Base-by-base conservation (phyloP, 2,329 filamentous ascomycete genomes). In the Aspergillus flavus region DNA sequence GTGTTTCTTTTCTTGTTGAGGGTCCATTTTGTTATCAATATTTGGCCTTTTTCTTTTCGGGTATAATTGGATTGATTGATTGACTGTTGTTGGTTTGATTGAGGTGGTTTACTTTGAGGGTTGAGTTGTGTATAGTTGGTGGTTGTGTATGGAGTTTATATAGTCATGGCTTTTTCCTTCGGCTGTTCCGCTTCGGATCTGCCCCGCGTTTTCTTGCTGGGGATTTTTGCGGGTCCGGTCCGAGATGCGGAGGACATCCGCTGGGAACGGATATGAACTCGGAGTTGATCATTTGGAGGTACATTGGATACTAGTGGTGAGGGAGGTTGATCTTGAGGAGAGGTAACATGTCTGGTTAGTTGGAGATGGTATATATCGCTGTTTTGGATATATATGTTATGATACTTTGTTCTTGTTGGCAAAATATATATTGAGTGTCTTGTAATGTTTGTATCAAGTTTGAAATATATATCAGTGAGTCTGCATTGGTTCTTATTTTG, bases 1-100 rank as follows among this genome's bases (percentile, higher is more conserved):
- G 41, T 66, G 61, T 28, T 46, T 48, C 30, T 64, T 66, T 59
- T 66, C 48, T 54, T 50, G 21, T 28, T 50, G 23, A 3, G 46
- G 46, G 46, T 50, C 52, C 52, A 54, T 54, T 23, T 23, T 54
- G 19, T 32, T n/a, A 6, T 34, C 21, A 23, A 23, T 23, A 23
- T 23, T 23, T n/a, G 23, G 21, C 5, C 4, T 19, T 52, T n/a
- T 5, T 46, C 10, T 14, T 23, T 19, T 4, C 16, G 2, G 3
- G 12, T 26, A 7, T 5, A 14, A 23, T 12, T 16, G 11, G 21
- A 14, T 28, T 28, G 26, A 12, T 26, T 10, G n/a, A 2, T 23
- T 45, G n/a, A 5, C 5, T 45, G n/a, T 10, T 23, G n/a, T 45
- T 7, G 11, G n/a, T 28, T 48, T 4, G 12, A 28, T 28, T 48